Percentiles rank a stretch among this genome's conserved stretches.
Evolutionary conservation across 2,329 filamentous ascomycete genomes (phyloP).

Genomic region (Colletotrichum sp.): DNA sequence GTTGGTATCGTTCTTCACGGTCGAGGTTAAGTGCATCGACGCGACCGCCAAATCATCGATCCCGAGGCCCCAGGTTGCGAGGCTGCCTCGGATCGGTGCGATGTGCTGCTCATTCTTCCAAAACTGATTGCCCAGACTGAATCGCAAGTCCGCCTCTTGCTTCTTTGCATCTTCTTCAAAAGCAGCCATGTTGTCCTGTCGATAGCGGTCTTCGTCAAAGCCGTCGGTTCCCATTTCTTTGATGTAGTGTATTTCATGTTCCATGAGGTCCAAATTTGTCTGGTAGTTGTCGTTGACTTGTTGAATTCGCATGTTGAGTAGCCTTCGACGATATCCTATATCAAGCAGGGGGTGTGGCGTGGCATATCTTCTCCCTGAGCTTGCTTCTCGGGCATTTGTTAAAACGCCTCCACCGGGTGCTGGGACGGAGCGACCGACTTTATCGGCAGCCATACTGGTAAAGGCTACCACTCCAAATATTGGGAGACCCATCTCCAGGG

Average conservation of each 20-base stretch:
- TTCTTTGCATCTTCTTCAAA: conserved; percentile 23
- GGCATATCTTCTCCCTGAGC: conserved; percentile 60
- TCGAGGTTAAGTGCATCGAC: conserved; percentile 46
- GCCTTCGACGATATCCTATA: conserved; percentile 94
- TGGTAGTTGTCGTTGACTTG: conserved; percentile 69
- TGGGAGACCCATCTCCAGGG: conserved; percentile 38
- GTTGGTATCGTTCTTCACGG: conserved; percentile 42
- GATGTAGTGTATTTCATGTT: not conserved
- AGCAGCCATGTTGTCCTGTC: not conserved
- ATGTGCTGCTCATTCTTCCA: conserved; percentile 29
- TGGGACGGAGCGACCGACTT: conserved; percentile 39
- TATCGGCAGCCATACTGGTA: conserved; percentile 36
- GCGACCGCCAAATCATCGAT: conserved; percentile 42
- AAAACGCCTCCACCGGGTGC: conserved; percentile 42
- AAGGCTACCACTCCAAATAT: conserved; percentile 38
- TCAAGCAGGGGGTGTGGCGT: conserved; percentile 95
- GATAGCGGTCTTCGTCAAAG: not conserved
- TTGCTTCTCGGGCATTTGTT: conserved; percentile 63
- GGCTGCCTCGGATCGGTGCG: conserved; percentile 37
- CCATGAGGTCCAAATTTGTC: conserved; percentile 1
- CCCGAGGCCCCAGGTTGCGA: conserved; percentile 39
- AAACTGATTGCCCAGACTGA: conserved; percentile 33
- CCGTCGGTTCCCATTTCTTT: not conserved
- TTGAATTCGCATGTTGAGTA: conserved; percentile 90
- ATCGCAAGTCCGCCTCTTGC: conserved; percentile 24